Conservation (phyloP, 2,329 filamentous ascomycete species). For the Curvularia hawaiiensis region DNA sequence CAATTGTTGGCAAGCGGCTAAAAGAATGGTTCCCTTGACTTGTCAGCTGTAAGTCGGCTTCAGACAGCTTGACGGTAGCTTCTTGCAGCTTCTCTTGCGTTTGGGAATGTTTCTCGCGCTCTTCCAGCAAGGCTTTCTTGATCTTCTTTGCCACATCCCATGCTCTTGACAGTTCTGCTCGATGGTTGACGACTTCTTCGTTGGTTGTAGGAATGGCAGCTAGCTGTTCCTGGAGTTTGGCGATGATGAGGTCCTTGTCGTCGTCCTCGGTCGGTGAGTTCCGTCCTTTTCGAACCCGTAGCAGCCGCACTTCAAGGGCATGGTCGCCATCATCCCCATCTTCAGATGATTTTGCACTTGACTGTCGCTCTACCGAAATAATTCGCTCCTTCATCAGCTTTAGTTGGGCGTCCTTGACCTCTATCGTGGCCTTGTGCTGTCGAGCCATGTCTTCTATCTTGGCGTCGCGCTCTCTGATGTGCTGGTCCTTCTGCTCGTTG, state of each 20-base stretch:
- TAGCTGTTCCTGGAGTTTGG: constrained; percentile 36
- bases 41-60: constrained; percentile 19
- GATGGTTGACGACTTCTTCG: constrained; percentile 33
- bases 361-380: constrained; percentile 30
- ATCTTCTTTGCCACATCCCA: constrained; percentile 41
- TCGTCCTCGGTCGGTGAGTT: constrained; percentile 26
- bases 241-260: constrained; percentile 35
- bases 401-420: constrained; percentile 40
- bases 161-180: constrained; percentile 39
- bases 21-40: constrained; percentile 11
- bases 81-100: constrained; percentile 36
- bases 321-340: constrained; percentile 32
- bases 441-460: constrained; percentile 33
- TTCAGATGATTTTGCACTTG: constrained; percentile 18
- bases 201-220: constrained; percentile 22
- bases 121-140: constrained; percentile 34
- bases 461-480: constrained; percentile 37
- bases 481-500: constrained; percentile 43
- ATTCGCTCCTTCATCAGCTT: constrained; percentile 38
- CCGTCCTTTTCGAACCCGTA: constrained; percentile 38
- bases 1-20: constrained; percentile 38
- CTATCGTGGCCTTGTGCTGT: constrained; percentile 35
- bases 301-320: constrained; percentile 39
- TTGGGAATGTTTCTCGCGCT: constrained; percentile 34
- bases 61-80: constrained; percentile 21